Base-by-base conservation (phyloP, 2,329 filamentous ascomycete species). In the Alternaria sp. region DNA sequence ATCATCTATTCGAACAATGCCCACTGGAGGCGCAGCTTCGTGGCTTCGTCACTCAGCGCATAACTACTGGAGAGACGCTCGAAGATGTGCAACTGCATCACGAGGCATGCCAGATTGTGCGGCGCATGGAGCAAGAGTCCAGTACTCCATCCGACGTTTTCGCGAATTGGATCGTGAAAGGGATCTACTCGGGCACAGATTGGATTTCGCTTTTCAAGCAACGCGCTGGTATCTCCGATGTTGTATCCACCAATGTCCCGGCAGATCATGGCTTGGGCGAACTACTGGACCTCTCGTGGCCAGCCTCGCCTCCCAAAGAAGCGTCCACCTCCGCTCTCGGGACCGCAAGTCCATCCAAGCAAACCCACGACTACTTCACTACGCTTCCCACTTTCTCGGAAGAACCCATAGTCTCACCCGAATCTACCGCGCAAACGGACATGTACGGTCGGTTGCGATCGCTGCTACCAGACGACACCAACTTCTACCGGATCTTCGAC, bases 1-100 rank as follows among this genome's bases (percentile, higher is more conserved):
- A 71, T 10, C 63, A 69, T 17, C 32, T 72, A 2, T 75, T 75
- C n/a, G 67, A 72, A 43, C 64, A 67, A 26, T 74, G 72, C 26
- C 70, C 71, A 10, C 55, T 73, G 3, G 73, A 75, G 40, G 49
- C 63, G 7, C 67, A 67, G 23, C 63, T 75, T 10, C 69, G 64
- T 13, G 57, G 46, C 1, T 74, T 70, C 30, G 67, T 68, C 3
- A 45, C 49, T n/a, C 62, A 56, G 2, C 67, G 65, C 43, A 56
- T 61, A 3, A 32, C 58, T 8, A 45, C 61, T 0, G 58, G 58
- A 7, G 54, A 25, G 3, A 13, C 17, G 3, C 43, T 67, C 2
- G 61, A 63, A 7, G 67, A 72, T 40, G 50, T 25, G n/a, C 64
- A 67, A 11, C 32, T 73, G 1, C 65, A 72, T 40, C 63, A 71